phyloP scores from a whole-genome alignment of 805 yeast species.

The Kazachstania taianensis region DNA sequence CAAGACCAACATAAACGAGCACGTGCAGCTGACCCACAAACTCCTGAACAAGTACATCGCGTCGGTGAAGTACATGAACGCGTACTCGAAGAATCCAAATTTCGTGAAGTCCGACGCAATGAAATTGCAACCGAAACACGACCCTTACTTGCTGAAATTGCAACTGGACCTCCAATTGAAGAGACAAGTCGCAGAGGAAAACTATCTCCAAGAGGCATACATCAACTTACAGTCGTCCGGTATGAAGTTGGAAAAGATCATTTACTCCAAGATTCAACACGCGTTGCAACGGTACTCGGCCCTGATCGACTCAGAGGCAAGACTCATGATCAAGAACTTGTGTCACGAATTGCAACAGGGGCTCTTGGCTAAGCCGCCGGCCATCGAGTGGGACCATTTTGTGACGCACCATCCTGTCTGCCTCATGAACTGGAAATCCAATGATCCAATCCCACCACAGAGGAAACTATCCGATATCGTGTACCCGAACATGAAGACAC shows the following conservation, averaged over 20 bases:
- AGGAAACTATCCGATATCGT: conserved; percentile 41
- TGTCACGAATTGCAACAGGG: conserved; percentile 33
- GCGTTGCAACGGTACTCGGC: conserved; percentile 42
- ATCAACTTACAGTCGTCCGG: conserved; percentile 57
- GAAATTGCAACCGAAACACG: conserved; percentile 34
- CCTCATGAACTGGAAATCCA: conserved; percentile 31
- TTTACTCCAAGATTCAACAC: conserved; percentile 52
- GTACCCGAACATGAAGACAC: conserved; percentile 46
- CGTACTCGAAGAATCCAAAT: not conserved
- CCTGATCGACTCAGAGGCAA: conserved; percentile 43
- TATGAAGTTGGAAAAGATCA: conserved; percentile 51
- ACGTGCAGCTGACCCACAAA: conserved; percentile 55
- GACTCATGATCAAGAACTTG: conserved; percentile 45
- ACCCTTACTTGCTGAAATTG: conserved; percentile 54
- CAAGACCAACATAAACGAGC: conserved; percentile 48
- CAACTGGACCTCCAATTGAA: conserved; percentile 57
- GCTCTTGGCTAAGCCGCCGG: conserved; percentile 46
- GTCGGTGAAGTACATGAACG: conserved; percentile 34
- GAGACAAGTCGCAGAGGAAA: conserved; percentile 51
- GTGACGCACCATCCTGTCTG: conserved; percentile 38
- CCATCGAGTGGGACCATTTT: conserved; percentile 62
- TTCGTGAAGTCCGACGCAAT: conserved; percentile 13
- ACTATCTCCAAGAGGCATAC: conserved; percentile 55
- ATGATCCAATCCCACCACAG: conserved; percentile 32
- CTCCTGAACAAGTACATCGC: conserved; percentile 38